Conservation (phyloP, 176 grass and related monocot genomes). For the Lolium perenne region DNA sequence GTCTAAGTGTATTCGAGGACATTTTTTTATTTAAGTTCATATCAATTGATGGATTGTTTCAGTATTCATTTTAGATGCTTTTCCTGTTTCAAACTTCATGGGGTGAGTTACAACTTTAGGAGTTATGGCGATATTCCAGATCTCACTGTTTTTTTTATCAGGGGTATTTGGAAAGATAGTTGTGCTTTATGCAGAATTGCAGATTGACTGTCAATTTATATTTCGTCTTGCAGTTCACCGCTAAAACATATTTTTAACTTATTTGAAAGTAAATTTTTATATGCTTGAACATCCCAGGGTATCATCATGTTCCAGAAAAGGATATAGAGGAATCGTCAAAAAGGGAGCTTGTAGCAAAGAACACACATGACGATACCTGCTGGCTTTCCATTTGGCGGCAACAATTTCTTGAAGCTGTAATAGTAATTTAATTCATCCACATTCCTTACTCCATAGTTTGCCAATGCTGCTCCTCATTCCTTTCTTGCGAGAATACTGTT, state of each 20-base stretch:
- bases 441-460: not conserved
- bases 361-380: slow-evolving; percentile 29
- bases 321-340: slow-evolving; percentile 61
- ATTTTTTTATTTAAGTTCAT: not conserved
- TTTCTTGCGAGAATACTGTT: not conserved
- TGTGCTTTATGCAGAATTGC: slow-evolving; percentile 18
- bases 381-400: slow-evolving; percentile 64
- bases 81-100: not conserved
- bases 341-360: slow-evolving; percentile 19
- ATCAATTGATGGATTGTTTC: not conserved
- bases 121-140: not conserved
- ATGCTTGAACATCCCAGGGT: slow-evolving; percentile 39
- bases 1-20: not conserved
- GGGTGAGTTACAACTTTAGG: slow-evolving; percentile 2
- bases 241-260: not conserved
- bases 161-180: not conserved
- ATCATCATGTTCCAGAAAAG: slow-evolving; percentile 56
- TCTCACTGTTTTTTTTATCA: not conserved
- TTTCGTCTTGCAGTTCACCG: not conserved
- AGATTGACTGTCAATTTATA: not conserved
- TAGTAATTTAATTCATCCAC: slow-evolving; percentile 50
- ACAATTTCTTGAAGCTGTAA: slow-evolving; percentile 72
- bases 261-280: not conserved
- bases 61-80: not conserved
- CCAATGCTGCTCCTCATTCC: not conserved